Evolutionary conservation across 2,329 filamentous ascomycete genomes (phyloP).

Genomic region (Botrytis aclada): DNA sequence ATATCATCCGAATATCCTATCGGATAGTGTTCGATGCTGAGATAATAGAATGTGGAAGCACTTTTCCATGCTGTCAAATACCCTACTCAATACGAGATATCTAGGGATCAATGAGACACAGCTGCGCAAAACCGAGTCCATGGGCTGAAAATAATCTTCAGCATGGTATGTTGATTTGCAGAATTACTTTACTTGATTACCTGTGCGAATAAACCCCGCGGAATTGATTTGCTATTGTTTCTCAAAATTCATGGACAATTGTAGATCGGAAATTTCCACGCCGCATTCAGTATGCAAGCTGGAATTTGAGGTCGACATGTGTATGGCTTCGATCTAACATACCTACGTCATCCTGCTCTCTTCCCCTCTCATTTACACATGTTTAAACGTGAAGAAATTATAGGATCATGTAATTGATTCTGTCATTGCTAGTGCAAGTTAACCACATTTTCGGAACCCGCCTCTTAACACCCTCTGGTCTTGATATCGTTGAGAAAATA

Average conservation of each 20-base stretch:
- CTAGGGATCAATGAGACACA: neutral
- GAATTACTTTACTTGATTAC: neutral
- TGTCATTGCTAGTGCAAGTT: neutral
- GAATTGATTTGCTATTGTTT: neutral
- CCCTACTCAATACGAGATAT: slow-evolving; percentile 11
- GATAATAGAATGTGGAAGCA: neutral
- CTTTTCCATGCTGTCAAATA: neutral
- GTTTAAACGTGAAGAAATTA: neutral
- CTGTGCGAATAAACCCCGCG: neutral
- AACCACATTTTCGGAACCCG: neutral
- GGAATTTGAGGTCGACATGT: neutral
- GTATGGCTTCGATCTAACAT: neutral
- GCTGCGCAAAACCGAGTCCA: slow-evolving; percentile 8
- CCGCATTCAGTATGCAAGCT: neutral
- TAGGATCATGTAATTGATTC: neutral
- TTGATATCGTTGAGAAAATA: neutral
- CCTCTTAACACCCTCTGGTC: neutral
- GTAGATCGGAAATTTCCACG: neutral
- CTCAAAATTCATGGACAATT: neutral
- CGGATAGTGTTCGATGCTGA: neutral
- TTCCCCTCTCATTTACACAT: neutral
- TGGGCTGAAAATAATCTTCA: slow-evolving; percentile 7
- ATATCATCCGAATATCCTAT: neutral
- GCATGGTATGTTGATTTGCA: neutral
- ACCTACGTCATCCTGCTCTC: neutral